Conservation (phyloP, 2,329 filamentous ascomycete species). For the Hirsutella thompsonii region DNA sequence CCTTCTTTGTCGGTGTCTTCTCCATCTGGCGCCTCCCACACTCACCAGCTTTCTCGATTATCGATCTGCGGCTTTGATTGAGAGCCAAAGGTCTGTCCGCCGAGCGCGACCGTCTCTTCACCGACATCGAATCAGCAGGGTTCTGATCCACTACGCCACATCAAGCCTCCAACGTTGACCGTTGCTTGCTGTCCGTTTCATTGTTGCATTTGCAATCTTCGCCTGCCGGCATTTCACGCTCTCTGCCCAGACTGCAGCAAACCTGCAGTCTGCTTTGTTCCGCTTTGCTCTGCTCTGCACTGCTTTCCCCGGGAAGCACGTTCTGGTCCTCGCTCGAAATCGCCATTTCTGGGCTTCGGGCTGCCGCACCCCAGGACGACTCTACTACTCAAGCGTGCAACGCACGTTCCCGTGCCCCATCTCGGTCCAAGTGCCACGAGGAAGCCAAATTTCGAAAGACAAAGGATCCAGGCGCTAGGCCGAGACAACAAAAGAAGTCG, state of each 20-base stretch:
- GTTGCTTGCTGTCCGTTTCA: constrained; percentile 9
- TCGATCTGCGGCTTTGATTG: too few species aligned
- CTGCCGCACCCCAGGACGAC: constrained; percentile 6
- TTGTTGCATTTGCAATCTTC: not conserved
- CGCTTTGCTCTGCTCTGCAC: not conserved
- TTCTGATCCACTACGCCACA: not conserved
- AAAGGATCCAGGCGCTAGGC: not conserved
- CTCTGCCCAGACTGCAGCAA: not conserved
- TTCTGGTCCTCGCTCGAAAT: not conserved
- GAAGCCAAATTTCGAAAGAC: too few species aligned
- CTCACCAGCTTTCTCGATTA: too few species aligned
- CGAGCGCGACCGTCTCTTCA: not conserved
- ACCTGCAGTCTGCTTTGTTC: too few species aligned
- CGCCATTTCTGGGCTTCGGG: not conserved
- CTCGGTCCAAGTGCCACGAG: not conserved
- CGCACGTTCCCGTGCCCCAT: not conserved
- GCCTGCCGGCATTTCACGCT: not conserved
- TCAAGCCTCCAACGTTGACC: constrained; percentile 14
- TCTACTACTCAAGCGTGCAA: constrained; percentile 3
- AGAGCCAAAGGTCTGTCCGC: not conserved
- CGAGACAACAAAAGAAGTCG: not conserved
- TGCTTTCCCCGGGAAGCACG: not conserved
- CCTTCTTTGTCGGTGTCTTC: too few species aligned
- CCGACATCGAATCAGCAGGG: not conserved
- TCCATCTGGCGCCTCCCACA: too few species aligned